Percentiles rank a stretch among this genome's conserved stretches.
phyloP scores from a whole-genome alignment of 2,329 filamentous ascomycete species.

The Colletotrichum phormii region DNA sequence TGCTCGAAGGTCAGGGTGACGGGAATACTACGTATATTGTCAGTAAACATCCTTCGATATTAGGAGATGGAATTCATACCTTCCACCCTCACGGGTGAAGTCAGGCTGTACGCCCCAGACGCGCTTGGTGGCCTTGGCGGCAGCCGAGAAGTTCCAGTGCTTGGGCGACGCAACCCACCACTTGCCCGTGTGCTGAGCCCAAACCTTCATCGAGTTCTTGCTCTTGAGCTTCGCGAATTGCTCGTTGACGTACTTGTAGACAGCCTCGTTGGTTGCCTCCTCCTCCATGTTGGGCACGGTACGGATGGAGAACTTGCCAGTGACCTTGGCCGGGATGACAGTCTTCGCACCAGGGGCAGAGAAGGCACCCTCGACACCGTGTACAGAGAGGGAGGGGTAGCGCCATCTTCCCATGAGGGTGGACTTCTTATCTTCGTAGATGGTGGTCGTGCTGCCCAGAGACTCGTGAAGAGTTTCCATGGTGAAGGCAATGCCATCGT shows the following conservation, averaged over 20 bases:
- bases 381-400: slow-evolving; percentile 91
- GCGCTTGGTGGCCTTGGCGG: slow-evolving; percentile 93
- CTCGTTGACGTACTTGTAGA: slow-evolving; percentile 85
- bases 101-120: slow-evolving; percentile 96
- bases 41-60: neutral
- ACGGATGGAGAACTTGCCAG: slow-evolving; percentile 97
- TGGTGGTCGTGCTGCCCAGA: slow-evolving; percentile 87
- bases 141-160: slow-evolving; percentile 98
- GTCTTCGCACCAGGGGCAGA: slow-evolving; percentile 95
- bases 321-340: slow-evolving; percentile 97
- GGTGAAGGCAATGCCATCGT: slow-evolving; percentile 90
- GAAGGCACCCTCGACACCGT: slow-evolving; percentile 96
- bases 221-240: slow-evolving; percentile 88
- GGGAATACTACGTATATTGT: slow-evolving; percentile 76
- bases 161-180: slow-evolving; percentile 99
- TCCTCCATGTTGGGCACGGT: slow-evolving; percentile 98
- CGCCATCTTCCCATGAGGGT: slow-evolving; percentile 98
- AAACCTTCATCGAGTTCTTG: slow-evolving; percentile 90
- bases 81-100: slow-evolving; percentile 95
- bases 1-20: slow-evolving; percentile 98
- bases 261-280: slow-evolving; percentile 85
- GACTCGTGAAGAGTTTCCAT: slow-evolving; percentile 97
- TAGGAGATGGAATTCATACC: slow-evolving; percentile 60
- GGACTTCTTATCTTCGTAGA: slow-evolving; percentile 87
- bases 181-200: slow-evolving; percentile 89